Evolutionary conservation across 2,329 filamentous ascomycete genomes (phyloP), one percentile per base, ranked within the genome.

Genomic region (Botrytis hyacinthi): DNA sequence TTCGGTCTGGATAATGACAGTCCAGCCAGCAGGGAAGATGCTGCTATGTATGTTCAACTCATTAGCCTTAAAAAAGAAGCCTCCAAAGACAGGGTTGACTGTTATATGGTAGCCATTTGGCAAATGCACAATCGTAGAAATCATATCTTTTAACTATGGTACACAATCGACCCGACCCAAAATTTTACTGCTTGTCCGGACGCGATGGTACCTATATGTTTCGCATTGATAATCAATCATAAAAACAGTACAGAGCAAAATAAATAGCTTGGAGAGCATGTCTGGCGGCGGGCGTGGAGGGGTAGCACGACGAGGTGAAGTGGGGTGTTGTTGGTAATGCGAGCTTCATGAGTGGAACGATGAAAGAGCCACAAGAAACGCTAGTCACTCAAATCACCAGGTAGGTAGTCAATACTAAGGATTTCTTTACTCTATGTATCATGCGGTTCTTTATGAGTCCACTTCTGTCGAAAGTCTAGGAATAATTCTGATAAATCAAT

Each of bases 71-170:
- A 98, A 98, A 79, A 91, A 93, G 73, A 96, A 87, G 46, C 95
- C 95, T n/a, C 93, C 94, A 81, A 97, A 98, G 40, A 97, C 93
- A 0, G 94, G 93, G 22, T 90, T 90, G 46, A 97, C 92, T 4
- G 91, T 92, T 80, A 96, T 88, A 76, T 87, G 91, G 83, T 96
- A 93, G 80, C 95, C 95, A 83, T 98, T 97, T 66, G 95, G 95
- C 77, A 98, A 86, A 82, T 92, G 88, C 74, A 95, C 86, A 65
- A 88, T 81, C 67, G 74, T 74, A 4, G 78, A 74, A 20, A 77
- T 75, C 79, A 80, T 81, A 10, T 51, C 73, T 71, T 35, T 32
- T 57, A 32, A 65, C 44, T 29, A 26, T 59, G 67, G 26, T 57
- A 20, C 59, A 57, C 65, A 29, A 37, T 54, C 32, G 46, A n/a